Conservation (phyloP, 331 rosid species). For the Phaseolus coccineus region DNA sequence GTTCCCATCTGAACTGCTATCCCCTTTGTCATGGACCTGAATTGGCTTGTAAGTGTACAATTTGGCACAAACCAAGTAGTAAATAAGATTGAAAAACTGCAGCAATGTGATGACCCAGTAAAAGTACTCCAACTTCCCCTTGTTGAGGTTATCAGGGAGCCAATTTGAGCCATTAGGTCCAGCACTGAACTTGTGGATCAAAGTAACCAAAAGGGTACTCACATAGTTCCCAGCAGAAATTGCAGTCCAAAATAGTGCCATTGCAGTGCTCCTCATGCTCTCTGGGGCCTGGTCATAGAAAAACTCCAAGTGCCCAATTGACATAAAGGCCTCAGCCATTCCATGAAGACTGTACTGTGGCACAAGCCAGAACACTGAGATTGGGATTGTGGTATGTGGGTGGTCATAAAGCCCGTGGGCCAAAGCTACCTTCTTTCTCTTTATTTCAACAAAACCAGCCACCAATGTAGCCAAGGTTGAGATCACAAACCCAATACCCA, state of each 20-base stretch:
- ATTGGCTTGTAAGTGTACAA: constrained; percentile 76
- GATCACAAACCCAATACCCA: constrained; percentile 88
- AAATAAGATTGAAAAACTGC: constrained; percentile 69
- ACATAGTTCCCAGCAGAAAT: constrained; percentile 74
- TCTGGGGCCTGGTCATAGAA: constrained; percentile 95
- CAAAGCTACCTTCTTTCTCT: constrained; percentile 65
- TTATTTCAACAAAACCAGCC: constrained; percentile 76
- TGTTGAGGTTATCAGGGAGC: constrained; percentile 78
- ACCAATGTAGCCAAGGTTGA: constrained; percentile 74
- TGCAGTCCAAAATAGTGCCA: constrained; percentile 85
- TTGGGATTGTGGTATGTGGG: constrained; percentile 60
- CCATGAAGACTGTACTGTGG: constrained; percentile 96
- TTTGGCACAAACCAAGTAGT: constrained; percentile 71
- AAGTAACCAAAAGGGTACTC: constrained; percentile 72
- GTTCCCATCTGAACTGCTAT: constrained; percentile 44
- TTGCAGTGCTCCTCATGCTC: constrained; percentile 94
- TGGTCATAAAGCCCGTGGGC: constrained; percentile 58
- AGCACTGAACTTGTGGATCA: constrained; percentile 72
- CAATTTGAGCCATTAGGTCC: constrained; percentile 77
- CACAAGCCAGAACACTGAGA: constrained; percentile 83
- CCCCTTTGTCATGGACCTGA: constrained; percentile 57
- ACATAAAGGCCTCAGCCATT: constrained; percentile 95
- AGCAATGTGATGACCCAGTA: constrained; percentile 82
- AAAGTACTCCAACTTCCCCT: constrained; percentile 84
- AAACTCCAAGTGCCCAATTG: constrained; percentile 91